A percentile compares a stretch with the other conserved stretches of the same genome.
These are phyloP conservation scores for Botrytis pseudocinerea DNA, from an alignment of 2,329 filamentous ascomycete genomes.

Conservation along the genomic window DNA sequence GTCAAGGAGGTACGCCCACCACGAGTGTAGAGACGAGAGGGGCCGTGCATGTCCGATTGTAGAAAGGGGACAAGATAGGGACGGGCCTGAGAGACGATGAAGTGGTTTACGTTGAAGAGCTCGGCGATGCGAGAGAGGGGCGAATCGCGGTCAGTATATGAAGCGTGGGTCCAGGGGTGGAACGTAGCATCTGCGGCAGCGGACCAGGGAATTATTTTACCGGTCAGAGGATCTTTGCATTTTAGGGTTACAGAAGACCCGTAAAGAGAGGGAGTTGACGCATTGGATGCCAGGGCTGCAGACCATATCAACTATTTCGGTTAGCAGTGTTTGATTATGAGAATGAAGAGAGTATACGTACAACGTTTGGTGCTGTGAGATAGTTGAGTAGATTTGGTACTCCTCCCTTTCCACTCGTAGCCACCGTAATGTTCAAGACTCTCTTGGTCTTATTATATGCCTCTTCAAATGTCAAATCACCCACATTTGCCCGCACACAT, in stretches of 20 bases:
- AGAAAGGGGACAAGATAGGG: slow-evolving; percentile 88
- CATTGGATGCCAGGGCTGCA: slow-evolving; percentile 59
- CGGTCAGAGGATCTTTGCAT: slow-evolving; percentile 62
- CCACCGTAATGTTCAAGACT: slow-evolving; percentile 88
- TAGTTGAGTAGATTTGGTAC: slow-evolving; percentile 88
- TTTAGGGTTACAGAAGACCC: slow-evolving; percentile 54
- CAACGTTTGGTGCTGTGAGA: slow-evolving; percentile 88
- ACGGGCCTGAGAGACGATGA: slow-evolving; percentile 88
- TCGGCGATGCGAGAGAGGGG: slow-evolving; percentile 63
- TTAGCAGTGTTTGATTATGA: background rate
- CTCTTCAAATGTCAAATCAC: slow-evolving; percentile 89
- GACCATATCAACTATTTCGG: slow-evolving; percentile 57
- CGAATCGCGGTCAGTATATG: slow-evolving; percentile 56
- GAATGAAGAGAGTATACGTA: slow-evolving; percentile 49
- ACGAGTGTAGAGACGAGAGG: slow-evolving; percentile 60
- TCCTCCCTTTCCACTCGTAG: slow-evolving; percentile 70
- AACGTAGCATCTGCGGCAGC: slow-evolving; percentile 52
- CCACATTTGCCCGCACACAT: slow-evolving; percentile 81
- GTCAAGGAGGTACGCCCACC: slow-evolving; percentile 59
- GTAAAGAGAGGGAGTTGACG: slow-evolving; percentile 50
- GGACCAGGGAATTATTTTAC: slow-evolving; percentile 60
- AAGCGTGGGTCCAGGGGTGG: slow-evolving; percentile 55
- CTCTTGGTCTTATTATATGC: slow-evolving; percentile 83
- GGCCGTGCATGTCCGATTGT: slow-evolving; percentile 76
- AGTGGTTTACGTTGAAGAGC: slow-evolving; percentile 79